Evolutionary conservation across 371 early-diverging fungal genomes (phyloP).

Genomic region (Syncephalastrum contaminatum): DNA sequence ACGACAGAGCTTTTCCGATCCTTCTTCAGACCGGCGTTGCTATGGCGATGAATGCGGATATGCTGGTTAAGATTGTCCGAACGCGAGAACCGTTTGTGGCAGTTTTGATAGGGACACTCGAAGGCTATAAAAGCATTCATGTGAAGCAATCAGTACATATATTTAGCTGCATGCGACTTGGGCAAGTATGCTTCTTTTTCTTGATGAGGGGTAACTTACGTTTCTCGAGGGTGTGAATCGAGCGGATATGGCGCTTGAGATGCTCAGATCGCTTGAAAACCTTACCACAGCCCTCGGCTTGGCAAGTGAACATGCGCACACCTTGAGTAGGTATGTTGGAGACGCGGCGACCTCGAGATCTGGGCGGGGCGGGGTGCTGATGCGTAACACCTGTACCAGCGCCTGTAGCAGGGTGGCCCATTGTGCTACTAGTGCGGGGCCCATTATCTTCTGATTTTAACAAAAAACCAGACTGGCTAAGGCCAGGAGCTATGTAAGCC

Average conservation of each 20-base stretch:
- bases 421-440: too few species aligned
- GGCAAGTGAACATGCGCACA: constrained; percentile 53
- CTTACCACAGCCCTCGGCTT: constrained; percentile 54
- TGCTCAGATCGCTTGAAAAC: constrained; percentile 69
- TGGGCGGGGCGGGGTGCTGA: constrained; percentile 30
- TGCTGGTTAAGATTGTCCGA: constrained; percentile 81
- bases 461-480: too few species aligned
- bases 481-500: too few species aligned
- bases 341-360: constrained; percentile 59
- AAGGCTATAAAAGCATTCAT: constrained; percentile 40
- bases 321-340: constrained; percentile 46
- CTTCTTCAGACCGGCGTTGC: neutral
- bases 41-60: constrained; percentile 60
- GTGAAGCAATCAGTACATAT: neutral
- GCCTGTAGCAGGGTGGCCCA: too few species aligned
- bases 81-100: constrained; percentile 80
- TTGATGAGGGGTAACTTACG: constrained; percentile 39
- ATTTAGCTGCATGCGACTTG: too few species aligned
- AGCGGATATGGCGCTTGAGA: constrained; percentile 64
- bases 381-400: too few species aligned
- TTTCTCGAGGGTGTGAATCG: constrained; percentile 65
- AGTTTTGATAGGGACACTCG: constrained; percentile 67
- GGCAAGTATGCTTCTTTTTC: too few species aligned
- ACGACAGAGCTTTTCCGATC: constrained; percentile 12
- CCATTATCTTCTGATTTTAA: too few species aligned